phyloP scores from a whole-genome alignment of 768 basidiomycete species.

The Naganishia randhawae region DNA sequence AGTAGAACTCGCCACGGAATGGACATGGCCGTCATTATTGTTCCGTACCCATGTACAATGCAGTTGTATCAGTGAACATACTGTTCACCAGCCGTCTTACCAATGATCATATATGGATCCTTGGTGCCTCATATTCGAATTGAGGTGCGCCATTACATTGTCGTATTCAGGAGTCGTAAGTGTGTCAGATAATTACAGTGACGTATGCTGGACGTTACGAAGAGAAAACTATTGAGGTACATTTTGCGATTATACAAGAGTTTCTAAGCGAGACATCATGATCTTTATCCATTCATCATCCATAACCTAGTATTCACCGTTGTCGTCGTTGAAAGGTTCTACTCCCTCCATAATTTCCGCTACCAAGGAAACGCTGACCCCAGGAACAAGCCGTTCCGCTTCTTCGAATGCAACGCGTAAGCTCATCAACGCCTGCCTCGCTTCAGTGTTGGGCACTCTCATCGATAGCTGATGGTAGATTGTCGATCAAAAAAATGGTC shows the following conservation, averaged over 20 bases:
- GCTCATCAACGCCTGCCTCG: constrained; percentile 74
- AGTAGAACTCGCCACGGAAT: not conserved
- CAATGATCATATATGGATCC: not conserved
- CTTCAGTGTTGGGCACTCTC: constrained; percentile 87
- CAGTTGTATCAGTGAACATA: constrained; percentile 19
- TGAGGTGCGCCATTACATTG: not conserved
- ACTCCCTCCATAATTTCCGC: constrained; percentile 63
- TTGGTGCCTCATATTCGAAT: too few relatives aligned
- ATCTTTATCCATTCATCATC: not conserved
- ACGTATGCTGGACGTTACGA: not conserved
- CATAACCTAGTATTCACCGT: constrained; percentile 5
- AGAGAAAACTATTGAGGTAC: not conserved
- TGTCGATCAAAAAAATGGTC: constrained; percentile 10
- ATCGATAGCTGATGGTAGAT: constrained; percentile 69
- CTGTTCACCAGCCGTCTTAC: not conserved
- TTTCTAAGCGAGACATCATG: not conserved
- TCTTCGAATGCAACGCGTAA: constrained; percentile 90
- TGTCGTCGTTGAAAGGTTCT: constrained; percentile 44
- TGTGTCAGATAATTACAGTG: constrained; percentile 2
- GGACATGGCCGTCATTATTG: not conserved
- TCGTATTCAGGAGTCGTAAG: too few relatives aligned
- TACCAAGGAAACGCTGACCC: constrained; percentile 84
- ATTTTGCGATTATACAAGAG: not conserved
- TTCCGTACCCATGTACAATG: not conserved
- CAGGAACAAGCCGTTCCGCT: constrained; percentile 91